Conservation (phyloP, 169 alveolate species). For the Plasmodium billcollinsi region DNA sequence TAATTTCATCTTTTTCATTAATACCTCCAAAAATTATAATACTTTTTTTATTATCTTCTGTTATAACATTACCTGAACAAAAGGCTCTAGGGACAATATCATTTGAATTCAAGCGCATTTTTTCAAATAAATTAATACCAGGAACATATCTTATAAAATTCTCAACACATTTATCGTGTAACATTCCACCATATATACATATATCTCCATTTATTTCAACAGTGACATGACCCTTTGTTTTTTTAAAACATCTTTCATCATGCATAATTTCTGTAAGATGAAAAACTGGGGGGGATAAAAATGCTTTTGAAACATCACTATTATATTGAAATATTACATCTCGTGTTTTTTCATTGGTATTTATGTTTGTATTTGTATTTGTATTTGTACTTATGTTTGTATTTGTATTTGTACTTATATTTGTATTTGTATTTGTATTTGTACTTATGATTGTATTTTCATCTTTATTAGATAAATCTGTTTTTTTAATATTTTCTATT, state of each 20-base stretch:
- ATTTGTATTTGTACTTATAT: too few species aligned
- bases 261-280: constrained; percentile 76
- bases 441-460: neutral
- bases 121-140: constrained; percentile 76
- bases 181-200: constrained; percentile 74
- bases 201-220: constrained; percentile 77
- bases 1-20: constrained; percentile 33
- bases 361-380: neutral
- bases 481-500: neutral
- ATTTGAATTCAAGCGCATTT: constrained; percentile 53
- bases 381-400: too few species aligned
- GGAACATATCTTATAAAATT: constrained; percentile 77
- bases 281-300: constrained; percentile 73
- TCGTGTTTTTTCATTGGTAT: too few species aligned
- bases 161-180: constrained; percentile 35
- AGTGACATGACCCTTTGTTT: constrained; percentile 60
- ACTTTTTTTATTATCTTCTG: constrained; percentile 40
- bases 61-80: constrained; percentile 71
- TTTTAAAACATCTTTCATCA: constrained; percentile 69
- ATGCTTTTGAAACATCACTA: constrained; percentile 40
- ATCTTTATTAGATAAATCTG: neutral
- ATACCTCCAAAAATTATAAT: constrained; percentile 73
- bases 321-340: neutral
- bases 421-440: too few species aligned
- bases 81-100: constrained; percentile 54